Evolutionary conservation across 495 filamentous ascomycete species (phyloP), one percentile per base, ranked within the genome.

Genomic region (Saxophila tyrrhenica): DNA sequence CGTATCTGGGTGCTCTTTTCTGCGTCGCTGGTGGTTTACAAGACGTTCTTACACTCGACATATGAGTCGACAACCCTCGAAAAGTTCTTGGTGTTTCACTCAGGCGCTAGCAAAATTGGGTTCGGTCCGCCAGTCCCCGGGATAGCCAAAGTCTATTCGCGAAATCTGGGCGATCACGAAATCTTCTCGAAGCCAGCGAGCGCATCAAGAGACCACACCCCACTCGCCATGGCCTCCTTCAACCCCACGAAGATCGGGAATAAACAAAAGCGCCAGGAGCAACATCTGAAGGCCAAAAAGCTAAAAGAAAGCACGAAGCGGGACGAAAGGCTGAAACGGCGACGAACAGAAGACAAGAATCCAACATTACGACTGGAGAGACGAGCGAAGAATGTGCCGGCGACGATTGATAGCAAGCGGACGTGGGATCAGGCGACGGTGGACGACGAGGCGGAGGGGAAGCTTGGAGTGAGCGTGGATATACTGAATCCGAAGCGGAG

Each of bases 351-450:
- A 69, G 78, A 82, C 59, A 85, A 82, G 67, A 78, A 96, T 60
- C 90, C 92, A n/a, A 74, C 76, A 42, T 67, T 95, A 48, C 77
- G 79, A 49, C 78, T 78, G 50, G 77, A 83, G 50, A 76, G 92
- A 59, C 72, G 87, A 47, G 80, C 75, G 57, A 78, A 75, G 59
- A 97, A 96, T 71, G 74, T 89, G 39, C 88, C 92, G 1, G 65
- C 80, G 39, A 95, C 88, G 1, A 78, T 96, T 21, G 92, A 97
- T 57, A 78, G 81, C 45, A 96, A 95, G 75, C 73, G 92, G 64
- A 80, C 87, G 49, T 98, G 90, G 91, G 92, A 97, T 62, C 86
- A 94, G 39, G 79, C 84, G n/a, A 85, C 86, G 52, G 82, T 84
- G 44, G 87, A 86, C 58, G 77, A 79, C 59, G 69, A 60, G 52